Percentiles rank a stretch among this genome's conserved stretches.
phyloP scores from a whole-genome alignment of 208 protist genomes.

The Crithidia bombi region DNA sequence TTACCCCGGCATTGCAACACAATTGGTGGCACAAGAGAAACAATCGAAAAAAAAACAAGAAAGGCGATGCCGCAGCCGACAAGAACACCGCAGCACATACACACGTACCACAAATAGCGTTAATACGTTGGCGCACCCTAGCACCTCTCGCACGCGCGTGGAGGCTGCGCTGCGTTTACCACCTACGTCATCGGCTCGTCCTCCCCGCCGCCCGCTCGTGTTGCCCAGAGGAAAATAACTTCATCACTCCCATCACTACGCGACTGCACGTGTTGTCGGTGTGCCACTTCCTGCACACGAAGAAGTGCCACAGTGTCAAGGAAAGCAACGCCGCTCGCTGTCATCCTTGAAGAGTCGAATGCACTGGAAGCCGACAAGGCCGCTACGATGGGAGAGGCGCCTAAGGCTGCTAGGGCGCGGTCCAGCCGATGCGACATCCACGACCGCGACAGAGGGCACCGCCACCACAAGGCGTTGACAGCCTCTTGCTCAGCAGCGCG shows the following conservation, averaged over 20 bases:
- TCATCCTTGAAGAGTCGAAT: too few relatives aligned
- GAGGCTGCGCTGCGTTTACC: neutral
- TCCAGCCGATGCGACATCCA: constrained; percentile 52
- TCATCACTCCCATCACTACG: neutral
- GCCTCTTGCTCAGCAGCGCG: neutral
- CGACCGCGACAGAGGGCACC: constrained; percentile 57
- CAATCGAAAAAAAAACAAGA: too few relatives aligned
- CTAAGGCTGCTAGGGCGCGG: neutral
- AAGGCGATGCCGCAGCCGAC: too few relatives aligned
- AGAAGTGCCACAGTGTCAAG: neutral
- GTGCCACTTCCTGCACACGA: neutral
- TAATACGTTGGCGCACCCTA: neutral
- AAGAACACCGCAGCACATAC: too few relatives aligned
- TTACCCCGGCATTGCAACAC: too few relatives aligned
- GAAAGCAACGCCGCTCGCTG: neutral
- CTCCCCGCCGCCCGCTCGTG: neutral
- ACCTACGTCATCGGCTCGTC: neutral
- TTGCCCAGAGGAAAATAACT: constrained; percentile 4
- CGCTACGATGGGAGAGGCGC: neutral
- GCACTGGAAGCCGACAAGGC: neutral
- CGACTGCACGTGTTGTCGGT: neutral
- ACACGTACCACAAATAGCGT: neutral
- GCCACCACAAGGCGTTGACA: constrained; percentile 12
- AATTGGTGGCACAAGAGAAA: too few relatives aligned
- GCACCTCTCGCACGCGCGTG: neutral